These are phyloP conservation scores for Aspergillus sclerotialis DNA, from an alignment of 2,329 filamentous ascomycete genomes.

Conservation along the genomic window DNA sequence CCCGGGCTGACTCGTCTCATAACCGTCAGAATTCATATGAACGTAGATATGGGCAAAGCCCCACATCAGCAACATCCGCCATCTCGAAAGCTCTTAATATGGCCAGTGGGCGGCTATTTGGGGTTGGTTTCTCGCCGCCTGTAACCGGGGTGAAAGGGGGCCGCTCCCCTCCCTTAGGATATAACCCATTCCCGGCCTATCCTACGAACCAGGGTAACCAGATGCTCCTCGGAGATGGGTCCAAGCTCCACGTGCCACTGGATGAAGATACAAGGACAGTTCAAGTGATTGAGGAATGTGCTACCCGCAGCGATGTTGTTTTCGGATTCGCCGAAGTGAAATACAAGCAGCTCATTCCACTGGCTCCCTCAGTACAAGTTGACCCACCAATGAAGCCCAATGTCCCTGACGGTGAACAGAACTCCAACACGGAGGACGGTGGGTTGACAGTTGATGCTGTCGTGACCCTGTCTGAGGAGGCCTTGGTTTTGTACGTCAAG, in stretches of 20 bases:
- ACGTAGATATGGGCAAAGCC: slow-evolving; percentile 63
- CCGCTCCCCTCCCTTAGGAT: slow-evolving; percentile 39
- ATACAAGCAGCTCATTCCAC: slow-evolving; percentile 90
- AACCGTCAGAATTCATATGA: slow-evolving; percentile 76
- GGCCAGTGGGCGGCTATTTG: slow-evolving; percentile 61
- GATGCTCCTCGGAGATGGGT: slow-evolving; percentile 55
- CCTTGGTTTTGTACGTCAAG: slow-evolving; percentile 92
- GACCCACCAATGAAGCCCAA: slow-evolving; percentile 22
- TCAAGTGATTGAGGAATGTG: slow-evolving; percentile 81
- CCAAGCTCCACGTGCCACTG: slow-evolving; percentile 51
- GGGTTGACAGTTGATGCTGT: slow-evolving; percentile 80
- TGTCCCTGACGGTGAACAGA: slow-evolving; percentile 21
- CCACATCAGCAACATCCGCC: slow-evolving; percentile 76
- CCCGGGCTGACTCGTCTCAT: slow-evolving; percentile 54
- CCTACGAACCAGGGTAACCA: slow-evolving; percentile 67
- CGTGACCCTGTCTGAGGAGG: slow-evolving; percentile 84
- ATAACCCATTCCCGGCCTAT: slow-evolving; percentile 75
- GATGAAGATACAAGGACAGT: slow-evolving; percentile 78
- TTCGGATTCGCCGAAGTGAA: slow-evolving; percentile 98
- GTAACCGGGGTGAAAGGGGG: slow-evolving; percentile 39
- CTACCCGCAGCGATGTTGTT: slow-evolving; percentile 88
- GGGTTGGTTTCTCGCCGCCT: slow-evolving; percentile 45
- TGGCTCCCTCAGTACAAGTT: slow-evolving; percentile 60
- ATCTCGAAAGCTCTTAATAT: slow-evolving; percentile 94
- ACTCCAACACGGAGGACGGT: slow-evolving; percentile 57